phyloP scores from a whole-genome alignment of 805 yeast genomes.

The Cyberlindnera suaveolens region DNA sequence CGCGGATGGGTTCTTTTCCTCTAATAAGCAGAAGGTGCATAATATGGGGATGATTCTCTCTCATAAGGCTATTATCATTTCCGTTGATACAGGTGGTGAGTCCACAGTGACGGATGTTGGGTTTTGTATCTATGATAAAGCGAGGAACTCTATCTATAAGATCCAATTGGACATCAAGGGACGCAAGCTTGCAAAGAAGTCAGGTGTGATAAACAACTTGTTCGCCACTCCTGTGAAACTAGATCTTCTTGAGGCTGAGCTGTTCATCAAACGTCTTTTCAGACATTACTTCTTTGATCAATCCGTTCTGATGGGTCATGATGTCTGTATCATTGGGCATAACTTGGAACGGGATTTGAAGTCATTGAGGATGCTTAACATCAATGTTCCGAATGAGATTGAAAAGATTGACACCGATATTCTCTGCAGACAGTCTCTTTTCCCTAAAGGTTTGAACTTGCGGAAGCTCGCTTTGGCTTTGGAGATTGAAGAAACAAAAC shows the following conservation, averaged over 20 bases:
- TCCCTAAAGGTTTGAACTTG: constrained; percentile 1
- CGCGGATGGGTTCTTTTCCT: constrained; percentile 3
- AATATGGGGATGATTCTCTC: constrained; percentile 1
- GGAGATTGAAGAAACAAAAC: constrained; percentile 5
- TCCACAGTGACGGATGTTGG: constrained; percentile 6
- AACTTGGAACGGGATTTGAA: constrained; percentile 10
- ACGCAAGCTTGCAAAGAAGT: constrained; percentile 1
- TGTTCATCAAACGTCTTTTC: constrained; percentile 1
- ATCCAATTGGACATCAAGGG: constrained; percentile 11
- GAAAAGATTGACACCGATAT: constrained; percentile 7
- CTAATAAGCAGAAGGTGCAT: not conserved
- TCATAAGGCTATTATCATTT: constrained; percentile 4
- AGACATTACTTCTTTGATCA: constrained; percentile 1
- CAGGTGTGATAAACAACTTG: constrained; percentile 1
- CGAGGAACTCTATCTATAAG: constrained; percentile 6
- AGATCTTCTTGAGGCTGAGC: not conserved
- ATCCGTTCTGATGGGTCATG: not conserved
- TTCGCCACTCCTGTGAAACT: constrained; percentile 5
- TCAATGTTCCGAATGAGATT: not conserved
- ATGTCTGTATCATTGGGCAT: constrained; percentile 11
- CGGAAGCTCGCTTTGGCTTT: constrained; percentile 4
- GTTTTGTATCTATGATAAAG: constrained; percentile 10
- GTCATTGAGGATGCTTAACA: constrained; percentile 2
- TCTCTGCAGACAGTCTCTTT: not conserved
- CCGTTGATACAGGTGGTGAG: constrained; percentile 13